These are phyloP conservation scores for Plasmodium gonderi DNA, from an alignment of 169 alveolate species.

Conservation along the genomic window DNA sequence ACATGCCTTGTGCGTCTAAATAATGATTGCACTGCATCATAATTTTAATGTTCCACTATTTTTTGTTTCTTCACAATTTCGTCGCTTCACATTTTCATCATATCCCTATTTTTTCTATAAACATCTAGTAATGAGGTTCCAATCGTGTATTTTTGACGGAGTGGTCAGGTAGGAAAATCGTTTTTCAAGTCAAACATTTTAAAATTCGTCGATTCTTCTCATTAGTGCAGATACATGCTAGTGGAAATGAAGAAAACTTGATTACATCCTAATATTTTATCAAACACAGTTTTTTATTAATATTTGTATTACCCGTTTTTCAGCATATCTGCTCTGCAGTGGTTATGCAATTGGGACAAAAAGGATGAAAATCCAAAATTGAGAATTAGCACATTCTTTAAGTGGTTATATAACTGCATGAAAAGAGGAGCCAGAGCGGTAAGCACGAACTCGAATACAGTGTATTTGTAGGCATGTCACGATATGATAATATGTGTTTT, in stretches of 20 bases:
- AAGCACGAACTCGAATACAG: background rate
- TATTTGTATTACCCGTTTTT: background rate
- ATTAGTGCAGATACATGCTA: background rate
- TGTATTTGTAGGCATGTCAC: background rate
- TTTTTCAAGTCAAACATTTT: background rate
- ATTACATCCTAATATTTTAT: too few species aligned
- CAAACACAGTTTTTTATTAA: background rate
- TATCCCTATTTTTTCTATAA: background rate
- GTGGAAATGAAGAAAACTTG: too few species aligned
- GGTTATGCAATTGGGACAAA: constrained; percentile 96
- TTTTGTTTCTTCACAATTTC: background rate
- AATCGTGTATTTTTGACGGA: constrained; percentile 93
- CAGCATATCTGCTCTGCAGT: constrained; percentile 95
- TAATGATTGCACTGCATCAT: background rate
- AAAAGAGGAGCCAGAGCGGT: constrained; percentile 93
- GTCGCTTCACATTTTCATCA: background rate
- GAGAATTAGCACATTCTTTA: constrained; percentile 93
- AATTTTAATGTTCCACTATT: too few species aligned
- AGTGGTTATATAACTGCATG: constrained; percentile 88
- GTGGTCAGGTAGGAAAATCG: constrained; percentile 54
- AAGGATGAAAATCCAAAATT: constrained; percentile 92
- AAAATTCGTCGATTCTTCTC: background rate
- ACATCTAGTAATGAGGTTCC: constrained; percentile 85
- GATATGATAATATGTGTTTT: background rate
- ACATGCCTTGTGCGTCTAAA: background rate